These are phyloP conservation scores for Moesziomyces sp. DNA, from an alignment of 1,284 basidiomycete genomes.

Conservation along the genomic window DNA sequence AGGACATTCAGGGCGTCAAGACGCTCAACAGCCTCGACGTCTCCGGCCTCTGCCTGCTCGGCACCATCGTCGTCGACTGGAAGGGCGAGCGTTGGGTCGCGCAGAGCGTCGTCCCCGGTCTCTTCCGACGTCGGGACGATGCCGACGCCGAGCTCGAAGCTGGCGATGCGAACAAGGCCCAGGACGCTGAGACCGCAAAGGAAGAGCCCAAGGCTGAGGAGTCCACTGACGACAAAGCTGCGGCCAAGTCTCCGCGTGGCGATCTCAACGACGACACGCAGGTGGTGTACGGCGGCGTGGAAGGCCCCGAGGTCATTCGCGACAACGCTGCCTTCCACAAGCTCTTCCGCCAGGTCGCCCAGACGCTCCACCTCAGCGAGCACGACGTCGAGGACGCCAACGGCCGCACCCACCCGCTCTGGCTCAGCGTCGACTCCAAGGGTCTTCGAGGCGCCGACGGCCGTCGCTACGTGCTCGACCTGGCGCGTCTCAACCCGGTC, in stretches of 20 bases:
- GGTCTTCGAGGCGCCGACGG: conserved; percentile 73
- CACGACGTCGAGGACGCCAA: conserved; percentile 71
- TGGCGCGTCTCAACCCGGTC: conserved; percentile 71
- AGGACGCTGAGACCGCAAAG: conserved; percentile 21
- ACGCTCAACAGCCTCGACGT: conserved; percentile 72
- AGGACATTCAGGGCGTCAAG: conserved; percentile 73
- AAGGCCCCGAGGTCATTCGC: conserved; percentile 69
- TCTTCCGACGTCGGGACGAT: conserved; percentile 70
- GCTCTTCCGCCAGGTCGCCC: conserved; percentile 71
- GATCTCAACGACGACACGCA: conserved; percentile 68
- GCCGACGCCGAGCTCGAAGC: conserved; percentile 41
- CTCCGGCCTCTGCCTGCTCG: conserved; percentile 67
- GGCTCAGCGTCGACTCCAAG: conserved; percentile 73
- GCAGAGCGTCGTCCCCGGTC: conserved; percentile 73
- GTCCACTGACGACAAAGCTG: conserved; percentile 80
- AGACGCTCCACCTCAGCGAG: conserved; percentile 71
- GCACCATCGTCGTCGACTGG: conserved; percentile 73
- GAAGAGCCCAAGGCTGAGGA: conserved; percentile 70
- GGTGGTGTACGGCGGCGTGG: conserved; percentile 71
- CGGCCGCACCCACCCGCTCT: conserved; percentile 70
- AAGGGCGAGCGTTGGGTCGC: conserved; percentile 74
- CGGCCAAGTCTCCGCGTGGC: conserved; percentile 66
- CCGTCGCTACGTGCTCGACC: conserved; percentile 72
- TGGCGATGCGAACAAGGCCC: conserved; percentile 37
- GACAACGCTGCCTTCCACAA: conserved; percentile 71